Evolutionary conservation across 2,329 filamentous ascomycete species (phyloP), one percentile per base, ranked within the genome.

Genomic region (Nigrospora oryzae): DNA sequence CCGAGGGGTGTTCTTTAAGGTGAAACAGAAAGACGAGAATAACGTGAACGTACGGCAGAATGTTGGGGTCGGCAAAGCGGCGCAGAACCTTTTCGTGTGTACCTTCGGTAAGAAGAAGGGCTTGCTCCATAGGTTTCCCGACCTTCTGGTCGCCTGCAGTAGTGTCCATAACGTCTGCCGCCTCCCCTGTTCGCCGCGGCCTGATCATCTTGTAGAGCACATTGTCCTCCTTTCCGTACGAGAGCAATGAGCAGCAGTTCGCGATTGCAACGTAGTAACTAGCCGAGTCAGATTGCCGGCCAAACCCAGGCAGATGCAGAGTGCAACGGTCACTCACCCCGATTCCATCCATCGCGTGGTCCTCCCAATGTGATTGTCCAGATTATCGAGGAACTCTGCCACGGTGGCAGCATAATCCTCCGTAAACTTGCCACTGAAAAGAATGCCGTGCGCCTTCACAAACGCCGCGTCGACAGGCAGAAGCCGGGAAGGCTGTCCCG

Each of bases 11-110:
- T 8, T 58, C 57, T 1, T 65, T 62, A 39, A 81, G 57, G 23
- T 71, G 66, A 3, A 63, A 54, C 8, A 86, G 56, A 52, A 84
- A 86, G 0, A 77, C 73, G 23, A 88, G 63, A 5, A 74, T 71
- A 0, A 79, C 71, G 51, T 87, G 82, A 0, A 84, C 54, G 54
- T 79, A 84, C 0, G 81, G 73, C 2, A 85, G 64, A 3, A 79
- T 73, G 48, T 81, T 80, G 3, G 69, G 64, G 38, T 84, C 80
- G 0, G 72, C 74, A 28, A 72, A 67, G 0, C 79, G 69, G 2
- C 62, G 59, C 8, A 82, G 66, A 1, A 76, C 68, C 1, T 77
- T 50, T 11, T 52, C 45, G 36, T 53, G 56, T 6, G 57, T 59
- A 33, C 50, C 51, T 39, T 50, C 49, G 40, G 19, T 60, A 14